Evolutionary conservation across 73 alveolate species (phyloP).

Genomic region (Tetrahymena borealis): DNA sequence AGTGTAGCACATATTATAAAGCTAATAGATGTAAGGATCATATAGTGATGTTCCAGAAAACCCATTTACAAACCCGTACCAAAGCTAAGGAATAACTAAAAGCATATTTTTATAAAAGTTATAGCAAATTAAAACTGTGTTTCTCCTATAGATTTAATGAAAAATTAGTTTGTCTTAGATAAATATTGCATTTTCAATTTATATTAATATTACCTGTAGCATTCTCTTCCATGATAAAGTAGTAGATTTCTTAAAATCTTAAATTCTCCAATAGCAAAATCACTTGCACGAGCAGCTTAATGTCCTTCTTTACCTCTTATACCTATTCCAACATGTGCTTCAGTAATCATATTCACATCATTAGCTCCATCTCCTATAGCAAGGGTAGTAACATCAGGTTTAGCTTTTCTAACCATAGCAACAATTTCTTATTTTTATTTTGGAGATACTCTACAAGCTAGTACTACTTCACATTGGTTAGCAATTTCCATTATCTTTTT

Average conservation of each 20-base stretch:
- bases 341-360: conserved; percentile 93
- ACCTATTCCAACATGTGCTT: conserved; percentile 95
- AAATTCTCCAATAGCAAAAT: conserved; percentile 81
- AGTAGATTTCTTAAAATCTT: conserved; percentile 73
- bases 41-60: conserved; percentile 81
- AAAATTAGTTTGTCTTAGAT: too few species aligned
- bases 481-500: conserved; percentile 61
- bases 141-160: conserved; percentile 56
- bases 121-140: conserved; percentile 73
- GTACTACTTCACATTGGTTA: conserved; percentile 29
- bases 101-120: conserved; percentile 83
- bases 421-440: conserved; percentile 37
- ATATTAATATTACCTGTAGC: conserved; percentile 73
- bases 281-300: conserved; percentile 91
- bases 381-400: conserved; percentile 59
- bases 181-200: not conserved
- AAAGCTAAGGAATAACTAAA: conserved; percentile 68
- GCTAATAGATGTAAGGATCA: conserved; percentile 87
- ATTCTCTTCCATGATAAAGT: conserved; percentile 93
- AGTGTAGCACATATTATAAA: conserved; percentile 82
- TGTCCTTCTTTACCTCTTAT: conserved; percentile 90
- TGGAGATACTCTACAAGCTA: conserved; percentile 44
- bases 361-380: conserved; percentile 98
- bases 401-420: conserved; percentile 32
- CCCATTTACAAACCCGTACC: conserved; percentile 70